Evolutionary conservation across 768 basidiomycete genomes (phyloP).

Genomic region (Boletus rubroflammeus): DNA sequence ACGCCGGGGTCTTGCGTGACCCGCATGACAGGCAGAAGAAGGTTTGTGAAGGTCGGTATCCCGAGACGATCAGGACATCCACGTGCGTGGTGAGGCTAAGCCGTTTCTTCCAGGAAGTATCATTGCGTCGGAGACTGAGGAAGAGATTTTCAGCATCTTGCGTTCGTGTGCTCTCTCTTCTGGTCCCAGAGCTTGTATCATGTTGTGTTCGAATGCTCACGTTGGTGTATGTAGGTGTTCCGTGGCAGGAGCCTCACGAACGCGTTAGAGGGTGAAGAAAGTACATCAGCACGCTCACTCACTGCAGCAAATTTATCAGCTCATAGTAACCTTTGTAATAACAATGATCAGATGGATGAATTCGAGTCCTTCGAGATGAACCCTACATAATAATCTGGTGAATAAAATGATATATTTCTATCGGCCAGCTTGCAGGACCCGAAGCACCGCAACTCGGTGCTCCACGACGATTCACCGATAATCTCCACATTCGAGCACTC

Average conservation of each 20-base stretch:
- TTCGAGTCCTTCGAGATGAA: background rate
- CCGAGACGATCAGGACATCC: background rate
- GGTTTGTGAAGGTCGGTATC: constrained; percentile 47
- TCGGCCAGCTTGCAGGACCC: background rate
- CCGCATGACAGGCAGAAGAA: constrained; percentile 59
- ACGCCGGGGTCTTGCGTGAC: constrained; percentile 66
- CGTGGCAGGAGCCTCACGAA: constrained; percentile 81
- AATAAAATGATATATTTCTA: background rate
- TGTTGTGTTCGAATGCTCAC: background rate
- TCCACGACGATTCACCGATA: background rate
- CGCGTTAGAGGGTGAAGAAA: constrained; percentile 44
- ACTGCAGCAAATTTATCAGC: background rate
- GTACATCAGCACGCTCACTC: background rate
- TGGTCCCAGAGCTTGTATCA: background rate
- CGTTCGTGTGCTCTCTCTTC: constrained; percentile 30
- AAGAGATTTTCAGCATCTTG: constrained; percentile 79
- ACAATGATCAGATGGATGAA: background rate
- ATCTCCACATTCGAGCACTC: background rate
- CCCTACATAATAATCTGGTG: background rate
- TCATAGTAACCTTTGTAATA: background rate
- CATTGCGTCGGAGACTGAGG: constrained; percentile 79
- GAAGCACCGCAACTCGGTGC: too few species aligned
- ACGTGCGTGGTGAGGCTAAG: background rate
- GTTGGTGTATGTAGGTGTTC: constrained; percentile 43
- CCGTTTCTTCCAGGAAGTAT: constrained; percentile 47